Percentiles rank a stretch among this genome's conserved stretches.
Evolutionary conservation across 257 asterid genomes (phyloP).

Genomic region (Lantana camara): DNA sequence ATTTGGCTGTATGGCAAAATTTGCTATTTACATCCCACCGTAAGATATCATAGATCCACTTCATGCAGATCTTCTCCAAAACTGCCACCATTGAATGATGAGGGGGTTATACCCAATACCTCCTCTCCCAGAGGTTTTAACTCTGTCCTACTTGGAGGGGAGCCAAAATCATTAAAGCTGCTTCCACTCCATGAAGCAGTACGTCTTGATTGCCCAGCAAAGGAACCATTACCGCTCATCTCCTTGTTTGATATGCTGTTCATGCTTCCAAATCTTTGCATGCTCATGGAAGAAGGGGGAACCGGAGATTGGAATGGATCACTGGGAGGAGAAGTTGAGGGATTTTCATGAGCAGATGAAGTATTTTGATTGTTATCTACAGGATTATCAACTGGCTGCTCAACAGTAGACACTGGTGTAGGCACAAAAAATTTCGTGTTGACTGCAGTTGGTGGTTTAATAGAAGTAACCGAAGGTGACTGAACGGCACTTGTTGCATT

Average conservation of each 20-base stretch:
- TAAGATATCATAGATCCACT: constrained; percentile 71
- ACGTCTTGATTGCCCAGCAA: constrained; percentile 55
- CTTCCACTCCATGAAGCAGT: constrained; percentile 95
- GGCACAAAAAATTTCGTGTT: constrained; percentile 88
- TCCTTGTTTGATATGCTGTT: constrained; percentile 52
- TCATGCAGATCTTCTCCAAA: constrained; percentile 87
- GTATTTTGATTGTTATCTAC: constrained; percentile 36
- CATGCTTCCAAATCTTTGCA: constrained; percentile 81
- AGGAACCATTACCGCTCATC: constrained; percentile 33
- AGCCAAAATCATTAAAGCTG: constrained; percentile 48
- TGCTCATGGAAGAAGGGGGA: constrained; percentile 35
- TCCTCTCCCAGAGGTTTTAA: constrained; percentile 60
- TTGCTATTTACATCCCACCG: constrained; percentile 56
- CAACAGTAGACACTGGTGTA: constrained; percentile 44
- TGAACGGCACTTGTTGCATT: constrained; percentile 58
- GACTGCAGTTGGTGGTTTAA: constrained; percentile 52
- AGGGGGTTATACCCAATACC: constrained; percentile 47
- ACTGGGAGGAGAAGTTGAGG: constrained; percentile 39
- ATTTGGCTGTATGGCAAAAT: constrained; percentile 43
- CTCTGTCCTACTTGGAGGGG: constrained; percentile 40
- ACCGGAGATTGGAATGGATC: constrained; percentile 42
- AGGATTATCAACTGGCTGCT: constrained; percentile 41
- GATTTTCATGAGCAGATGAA: constrained; percentile 36
- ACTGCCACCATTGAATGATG: constrained; percentile 46
- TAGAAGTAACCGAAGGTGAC: constrained; percentile 61